Percentiles rank a stretch among this genome's conserved stretches.
phyloP scores from a whole-genome alignment of 2,329 filamentous ascomycete genomes.

The Gnomoniopsis smithogilvyi region DNA sequence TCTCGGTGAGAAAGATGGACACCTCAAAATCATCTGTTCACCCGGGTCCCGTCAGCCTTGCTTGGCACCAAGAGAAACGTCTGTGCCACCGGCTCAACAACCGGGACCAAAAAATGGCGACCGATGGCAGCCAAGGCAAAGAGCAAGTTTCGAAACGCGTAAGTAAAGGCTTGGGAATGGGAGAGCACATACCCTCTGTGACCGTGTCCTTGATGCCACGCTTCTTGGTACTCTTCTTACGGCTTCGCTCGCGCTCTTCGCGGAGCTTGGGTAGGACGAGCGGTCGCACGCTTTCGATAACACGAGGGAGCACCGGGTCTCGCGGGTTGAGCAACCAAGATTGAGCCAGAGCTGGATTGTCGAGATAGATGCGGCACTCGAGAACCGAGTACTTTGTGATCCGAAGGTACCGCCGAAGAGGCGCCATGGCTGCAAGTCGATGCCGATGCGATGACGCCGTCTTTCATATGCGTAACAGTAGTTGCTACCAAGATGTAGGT shows the following conservation, averaged over 20 bases:
- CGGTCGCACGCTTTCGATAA: slow-evolving; percentile 82
- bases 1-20: slow-evolving; percentile 87
- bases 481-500: not conserved
- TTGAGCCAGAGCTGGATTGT: slow-evolving; percentile 78
- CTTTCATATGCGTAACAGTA: not conserved
- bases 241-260: slow-evolving; percentile 72
- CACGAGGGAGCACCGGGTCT: slow-evolving; percentile 72
- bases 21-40: slow-evolving; percentile 87
- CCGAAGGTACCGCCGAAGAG: slow-evolving; percentile 82
- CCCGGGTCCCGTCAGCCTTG: not conserved
- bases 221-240: slow-evolving; percentile 67
- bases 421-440: slow-evolving; percentile 61
- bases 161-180: not conserved
- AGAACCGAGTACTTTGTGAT: slow-evolving; percentile 92
- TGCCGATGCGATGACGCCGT: not conserved
- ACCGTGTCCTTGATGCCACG: slow-evolving; percentile 87
- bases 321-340: slow-evolving; percentile 80
- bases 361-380: slow-evolving; percentile 95
- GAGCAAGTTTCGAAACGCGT: not conserved
- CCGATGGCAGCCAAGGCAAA: no score
- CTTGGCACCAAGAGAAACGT: not conserved
- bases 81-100: not conserved
- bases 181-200: slow-evolving; percentile 58
- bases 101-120: not conserved
- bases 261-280: slow-evolving; percentile 86